Evolutionary conservation across 345 rosid genomes (phyloP), one percentile per base, ranked within the genome.

Genomic region (Abelmoschus esculentus): DNA sequence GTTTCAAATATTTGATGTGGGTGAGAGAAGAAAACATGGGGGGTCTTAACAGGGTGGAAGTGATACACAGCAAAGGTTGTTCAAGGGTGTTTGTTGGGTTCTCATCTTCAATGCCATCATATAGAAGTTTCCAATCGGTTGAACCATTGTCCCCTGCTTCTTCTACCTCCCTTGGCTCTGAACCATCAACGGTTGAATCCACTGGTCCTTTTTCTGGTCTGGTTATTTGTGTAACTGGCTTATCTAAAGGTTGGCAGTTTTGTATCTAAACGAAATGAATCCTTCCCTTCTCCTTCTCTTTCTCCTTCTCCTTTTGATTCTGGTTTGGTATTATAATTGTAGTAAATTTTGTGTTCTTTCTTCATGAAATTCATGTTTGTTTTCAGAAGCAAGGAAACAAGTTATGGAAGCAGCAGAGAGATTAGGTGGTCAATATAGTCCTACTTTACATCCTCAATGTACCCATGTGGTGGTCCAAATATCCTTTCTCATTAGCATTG

Each of bases 391-490:
- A 65, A 88, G 97, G 81, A 84, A 81, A 70, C 96, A 93, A 72
- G 98, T 93, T 55, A 93, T 81, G 93, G 98, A 91, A 75, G 97
- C 97, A 4, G 86, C 96, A 0, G 92, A 88, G 82, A 88, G 97
- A 79, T 82, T 93, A 31, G 97, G 96, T 40, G 96, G 98, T 54
- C 84, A 83, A 71, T 93, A 91, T 68, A 89, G 93, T 79, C 86
- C 96, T 10, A 76, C 81, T 74, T 84, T 93, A 71, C 92, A 89
- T 83, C 86, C 84, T 22, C 92, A 76, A 29, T 93, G 97, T 70
- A 91, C 97, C 70, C 98, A 91, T 85, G 83, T 93, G 87, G 90
- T 93, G 75, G 96, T 91, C 42, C 96, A 91, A 85, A 93, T 93
- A 93, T 93, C 97, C 97, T 89, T 81, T 74, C 19, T 38, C 8